Conservation (phyloP, 331 rosid genomes). For the Malus hybrid region DNA sequence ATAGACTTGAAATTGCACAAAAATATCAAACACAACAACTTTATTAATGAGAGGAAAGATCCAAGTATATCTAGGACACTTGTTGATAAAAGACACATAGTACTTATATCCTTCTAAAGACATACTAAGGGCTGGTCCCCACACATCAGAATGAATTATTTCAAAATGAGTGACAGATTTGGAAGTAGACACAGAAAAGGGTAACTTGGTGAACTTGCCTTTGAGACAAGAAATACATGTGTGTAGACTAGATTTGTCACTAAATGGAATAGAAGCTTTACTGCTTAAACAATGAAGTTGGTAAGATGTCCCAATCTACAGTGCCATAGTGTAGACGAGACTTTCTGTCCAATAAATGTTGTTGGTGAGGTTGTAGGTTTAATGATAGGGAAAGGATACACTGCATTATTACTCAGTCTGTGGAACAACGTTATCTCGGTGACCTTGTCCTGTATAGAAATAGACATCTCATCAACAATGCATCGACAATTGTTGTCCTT, state of each 20-base stretch:
- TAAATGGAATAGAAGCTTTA: not conserved
- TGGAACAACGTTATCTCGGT: too few relatives aligned
- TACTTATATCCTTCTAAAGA: not conserved
- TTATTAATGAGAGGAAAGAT: not conserved
- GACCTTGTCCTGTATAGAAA: too few relatives aligned
- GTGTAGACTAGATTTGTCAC: not conserved
- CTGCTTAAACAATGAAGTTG: not conserved
- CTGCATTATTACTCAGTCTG: too few relatives aligned
- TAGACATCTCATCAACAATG: too few relatives aligned
- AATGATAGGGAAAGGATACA: too few relatives aligned
- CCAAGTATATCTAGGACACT: not conserved
- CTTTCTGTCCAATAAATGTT: too few relatives aligned
- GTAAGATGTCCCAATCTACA: not conserved
- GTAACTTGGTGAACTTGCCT: not conserved
- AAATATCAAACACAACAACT: not conserved
- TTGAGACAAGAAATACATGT: not conserved
- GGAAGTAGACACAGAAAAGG: too few relatives aligned
- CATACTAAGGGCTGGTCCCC: not conserved
- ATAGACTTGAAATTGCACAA: not conserved
- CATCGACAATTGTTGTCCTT: too few relatives aligned
- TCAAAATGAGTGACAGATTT: not conserved
- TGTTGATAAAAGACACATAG: not conserved
- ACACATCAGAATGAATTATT: not conserved
- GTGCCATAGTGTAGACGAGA: too few relatives aligned
- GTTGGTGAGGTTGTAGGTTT: too few relatives aligned